Percentiles rank a stretch among this genome's conserved stretches.
phyloP scores from a whole-genome alignment of 306 rosid genomes.

The Oemleria cerasiformis region DNA sequence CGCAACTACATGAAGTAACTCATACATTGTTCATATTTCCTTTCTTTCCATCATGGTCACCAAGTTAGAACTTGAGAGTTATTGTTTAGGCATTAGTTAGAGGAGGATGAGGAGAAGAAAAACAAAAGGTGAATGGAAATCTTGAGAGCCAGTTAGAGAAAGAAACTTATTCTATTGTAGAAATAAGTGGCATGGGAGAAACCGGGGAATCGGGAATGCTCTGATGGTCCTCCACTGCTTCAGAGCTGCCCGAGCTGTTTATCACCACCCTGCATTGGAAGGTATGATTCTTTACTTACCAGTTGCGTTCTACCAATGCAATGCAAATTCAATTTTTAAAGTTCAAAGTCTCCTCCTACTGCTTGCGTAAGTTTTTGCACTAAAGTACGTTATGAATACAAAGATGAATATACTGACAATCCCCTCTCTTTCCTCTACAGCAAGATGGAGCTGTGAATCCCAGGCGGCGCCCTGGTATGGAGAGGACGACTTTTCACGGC shows the following conservation, averaged over 20 bases:
- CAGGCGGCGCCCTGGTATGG: no score
- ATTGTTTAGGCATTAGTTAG: neutral
- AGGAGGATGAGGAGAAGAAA: neutral
- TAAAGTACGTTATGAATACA: no score
- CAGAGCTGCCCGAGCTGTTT: no score
- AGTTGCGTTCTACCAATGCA: no score
- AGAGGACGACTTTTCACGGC: no score
- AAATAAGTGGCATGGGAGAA: conserved; percentile 20
- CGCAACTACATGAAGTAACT: neutral
- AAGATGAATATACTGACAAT: neutral
- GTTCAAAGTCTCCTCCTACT: no score
- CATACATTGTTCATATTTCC: neutral
- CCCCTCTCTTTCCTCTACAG: neutral
- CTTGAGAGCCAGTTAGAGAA: neutral
- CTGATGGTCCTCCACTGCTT: no score
- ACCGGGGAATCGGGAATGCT: neutral
- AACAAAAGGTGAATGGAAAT: neutral
- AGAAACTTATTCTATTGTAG: neutral
- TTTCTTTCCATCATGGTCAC: neutral
- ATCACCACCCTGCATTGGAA: no score
- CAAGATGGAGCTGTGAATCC: neutral
- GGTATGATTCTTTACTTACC: no score
- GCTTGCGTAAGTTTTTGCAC: no score
- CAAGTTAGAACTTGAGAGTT: neutral
- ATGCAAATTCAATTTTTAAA: no score